Conservation (phyloP, 2,329 filamentous ascomycete species). For the Aureobasidium zeae region DNA sequence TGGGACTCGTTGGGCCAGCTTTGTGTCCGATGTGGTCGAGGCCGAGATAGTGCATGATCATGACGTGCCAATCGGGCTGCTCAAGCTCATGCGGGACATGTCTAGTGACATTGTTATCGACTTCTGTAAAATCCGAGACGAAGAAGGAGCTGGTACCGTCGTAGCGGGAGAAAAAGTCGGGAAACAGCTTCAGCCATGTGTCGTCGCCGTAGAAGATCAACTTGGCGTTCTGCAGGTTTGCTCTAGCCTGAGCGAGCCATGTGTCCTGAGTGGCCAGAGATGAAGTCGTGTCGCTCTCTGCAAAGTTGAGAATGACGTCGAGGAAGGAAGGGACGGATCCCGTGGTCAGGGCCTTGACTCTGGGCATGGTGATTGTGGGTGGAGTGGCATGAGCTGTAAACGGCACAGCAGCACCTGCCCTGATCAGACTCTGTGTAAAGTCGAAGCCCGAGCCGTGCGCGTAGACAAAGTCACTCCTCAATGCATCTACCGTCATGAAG, state of each 20-base stretch:
- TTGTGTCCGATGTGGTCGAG: slow-evolving; percentile 98
- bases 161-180: slow-evolving; percentile 70
- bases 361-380: slow-evolving; percentile 95
- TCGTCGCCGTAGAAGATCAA: slow-evolving; percentile 95
- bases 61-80: slow-evolving; percentile 76
- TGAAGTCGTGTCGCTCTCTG: slow-evolving; percentile 85
- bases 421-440: slow-evolving; percentile 84
- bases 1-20: slow-evolving; percentile 69
- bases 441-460: slow-evolving; percentile 67
- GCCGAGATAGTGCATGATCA: slow-evolving; percentile 92
- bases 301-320: slow-evolving; percentile 92
- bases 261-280: slow-evolving; percentile 84
- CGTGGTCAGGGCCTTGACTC: slow-evolving; percentile 93
- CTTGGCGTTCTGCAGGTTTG: slow-evolving; percentile 47
- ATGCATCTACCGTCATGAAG: slow-evolving; percentile 96
- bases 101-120: slow-evolving; percentile 93
- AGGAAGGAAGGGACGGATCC: slow-evolving; percentile 97
- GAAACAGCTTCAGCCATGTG: slow-evolving; percentile 96
- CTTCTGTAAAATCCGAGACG: slow-evolving; percentile 95
- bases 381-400: slow-evolving; percentile 96
- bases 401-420: slow-evolving; percentile 71
- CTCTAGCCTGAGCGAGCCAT: slow-evolving; percentile 85
- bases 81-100: slow-evolving; percentile 70
- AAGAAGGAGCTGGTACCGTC: slow-evolving; percentile 98
- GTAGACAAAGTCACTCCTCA: slow-evolving; percentile 94